Conservation (phyloP, 2,329 filamentous ascomycete species). For the Cercospora beticola region DNA sequence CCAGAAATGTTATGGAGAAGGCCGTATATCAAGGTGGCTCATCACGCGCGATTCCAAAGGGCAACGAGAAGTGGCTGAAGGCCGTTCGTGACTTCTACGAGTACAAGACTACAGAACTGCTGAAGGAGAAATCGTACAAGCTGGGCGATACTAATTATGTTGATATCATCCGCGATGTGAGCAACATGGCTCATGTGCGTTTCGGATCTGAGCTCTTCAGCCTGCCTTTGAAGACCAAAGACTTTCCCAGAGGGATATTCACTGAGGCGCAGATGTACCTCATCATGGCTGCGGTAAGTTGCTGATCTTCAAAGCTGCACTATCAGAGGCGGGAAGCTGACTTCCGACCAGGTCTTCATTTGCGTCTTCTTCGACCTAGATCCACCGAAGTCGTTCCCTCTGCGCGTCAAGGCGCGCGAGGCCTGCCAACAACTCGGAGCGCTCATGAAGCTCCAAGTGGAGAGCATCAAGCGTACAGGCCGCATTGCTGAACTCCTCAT, state of each 20-base stretch:
- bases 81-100: constrained; percentile 52
- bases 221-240: constrained; percentile 56
- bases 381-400: constrained; percentile 52
- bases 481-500: constrained; percentile 45
- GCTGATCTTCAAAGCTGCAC: neutral
- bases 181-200: constrained; percentile 55
- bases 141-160: constrained; percentile 48
- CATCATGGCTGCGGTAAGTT: constrained; percentile 47
- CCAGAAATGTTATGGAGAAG: constrained; percentile 45
- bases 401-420: constrained; percentile 50
- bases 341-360: constrained; percentile 43
- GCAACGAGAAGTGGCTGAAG: constrained; percentile 45
- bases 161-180: constrained; percentile 52
- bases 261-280: constrained; percentile 56
- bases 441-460: constrained; percentile 51
- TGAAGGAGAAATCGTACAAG: constrained; percentile 48
- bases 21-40: constrained; percentile 43
- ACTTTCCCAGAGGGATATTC: constrained; percentile 51
- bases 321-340: neutral
- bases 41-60: constrained; percentile 30
- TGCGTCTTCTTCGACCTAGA: constrained; percentile 58
- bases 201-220: constrained; percentile 57
- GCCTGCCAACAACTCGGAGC: constrained; percentile 53
- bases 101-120: constrained; percentile 47
- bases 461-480: constrained; percentile 41